Evolutionary conservation across 148 eudicot species (phyloP).

Genomic region (Heliosperma pusillum): DNA sequence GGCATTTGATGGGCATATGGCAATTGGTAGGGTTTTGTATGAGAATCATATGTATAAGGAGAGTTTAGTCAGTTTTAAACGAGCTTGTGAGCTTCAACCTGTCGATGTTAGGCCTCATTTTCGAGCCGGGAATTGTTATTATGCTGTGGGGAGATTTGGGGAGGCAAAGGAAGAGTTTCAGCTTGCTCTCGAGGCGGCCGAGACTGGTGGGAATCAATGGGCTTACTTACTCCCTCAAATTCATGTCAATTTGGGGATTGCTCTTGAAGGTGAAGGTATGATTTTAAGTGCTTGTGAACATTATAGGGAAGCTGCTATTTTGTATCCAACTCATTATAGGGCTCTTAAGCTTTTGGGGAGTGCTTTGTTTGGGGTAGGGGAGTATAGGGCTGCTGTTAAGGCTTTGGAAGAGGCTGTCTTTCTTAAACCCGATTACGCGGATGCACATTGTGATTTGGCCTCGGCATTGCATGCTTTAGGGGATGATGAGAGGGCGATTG

Average conservation of each 20-base stretch:
- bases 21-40: slow-evolving; percentile 81
- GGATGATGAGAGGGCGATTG: slow-evolving; percentile 88
- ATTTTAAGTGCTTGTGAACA: slow-evolving; percentile 94
- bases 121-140: slow-evolving; percentile 82
- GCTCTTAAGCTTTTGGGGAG: slow-evolving; percentile 97
- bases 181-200: slow-evolving; percentile 80
- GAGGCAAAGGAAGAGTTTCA: slow-evolving; percentile 73
- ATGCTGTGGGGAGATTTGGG: slow-evolving; percentile 51
- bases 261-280: slow-evolving; percentile 91
- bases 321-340: slow-evolving; percentile 90
- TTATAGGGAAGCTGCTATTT: slow-evolving; percentile 93
- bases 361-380: slow-evolving; percentile 93
- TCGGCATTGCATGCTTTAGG: slow-evolving; percentile 88
- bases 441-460: slow-evolving; percentile 95
- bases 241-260: slow-evolving; percentile 90
- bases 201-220: slow-evolving; percentile 86
- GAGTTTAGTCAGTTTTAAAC: slow-evolving; percentile 70
- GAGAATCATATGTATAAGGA: slow-evolving; percentile 71
- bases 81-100: slow-evolving; percentile 89
- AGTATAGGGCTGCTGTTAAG: slow-evolving; percentile 89
- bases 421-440: slow-evolving; percentile 86
- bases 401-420: slow-evolving; percentile 93
- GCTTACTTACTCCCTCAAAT: slow-evolving; percentile 86
- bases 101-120: slow-evolving; percentile 96
- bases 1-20: slow-evolving; percentile 98